Evolutionary conservation across 169 alveolate genomes (phyloP).

Genomic region (Cryptosporidium xiaoi): DNA sequence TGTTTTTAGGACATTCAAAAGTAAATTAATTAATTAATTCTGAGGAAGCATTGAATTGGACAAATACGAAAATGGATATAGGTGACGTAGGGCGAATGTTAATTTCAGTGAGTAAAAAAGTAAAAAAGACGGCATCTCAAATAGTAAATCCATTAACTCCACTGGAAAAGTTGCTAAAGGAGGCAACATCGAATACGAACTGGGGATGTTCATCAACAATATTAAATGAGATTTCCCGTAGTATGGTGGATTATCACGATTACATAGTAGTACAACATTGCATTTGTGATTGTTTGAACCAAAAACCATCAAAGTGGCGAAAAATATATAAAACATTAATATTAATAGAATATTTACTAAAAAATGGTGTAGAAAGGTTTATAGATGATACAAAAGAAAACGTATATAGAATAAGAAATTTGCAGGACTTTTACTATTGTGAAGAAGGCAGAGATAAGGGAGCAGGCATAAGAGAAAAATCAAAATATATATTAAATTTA

Average conservation of each 20-base stretch:
- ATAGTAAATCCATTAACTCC: slow-evolving; percentile 77
- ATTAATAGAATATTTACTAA: slow-evolving; percentile 80
- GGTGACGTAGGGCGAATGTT: slow-evolving; percentile 66
- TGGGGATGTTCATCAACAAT: slow-evolving; percentile 86
- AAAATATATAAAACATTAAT: slow-evolving; percentile 84
- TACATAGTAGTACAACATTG: slow-evolving; percentile 81
- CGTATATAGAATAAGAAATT: slow-evolving; percentile 79
- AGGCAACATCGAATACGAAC: slow-evolving; percentile 85
- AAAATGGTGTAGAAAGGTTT: slow-evolving; percentile 84
- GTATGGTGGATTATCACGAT: slow-evolving; percentile 84
- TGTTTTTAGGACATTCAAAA: background rate
- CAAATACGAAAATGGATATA: slow-evolving; percentile 33
- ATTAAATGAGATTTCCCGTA: slow-evolving; percentile 84
- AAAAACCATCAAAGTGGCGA: slow-evolving; percentile 84
- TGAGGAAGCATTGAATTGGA: background rate
- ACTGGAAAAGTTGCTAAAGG: slow-evolving; percentile 81
- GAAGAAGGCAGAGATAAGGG: slow-evolving; percentile 87
- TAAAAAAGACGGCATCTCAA: slow-evolving; percentile 72
- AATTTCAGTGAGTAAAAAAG: slow-evolving; percentile 71
- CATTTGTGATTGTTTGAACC: slow-evolving; percentile 81
- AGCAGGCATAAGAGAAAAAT: slow-evolving; percentile 84
- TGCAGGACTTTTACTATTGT: slow-evolving; percentile 80
- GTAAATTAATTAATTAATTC: background rate
- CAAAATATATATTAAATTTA: slow-evolving; percentile 75
- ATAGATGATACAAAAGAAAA: slow-evolving; percentile 83